Evolutionary conservation across 2,329 filamentous ascomycete genomes (phyloP).

Genomic region (Periconia sp.): DNA sequence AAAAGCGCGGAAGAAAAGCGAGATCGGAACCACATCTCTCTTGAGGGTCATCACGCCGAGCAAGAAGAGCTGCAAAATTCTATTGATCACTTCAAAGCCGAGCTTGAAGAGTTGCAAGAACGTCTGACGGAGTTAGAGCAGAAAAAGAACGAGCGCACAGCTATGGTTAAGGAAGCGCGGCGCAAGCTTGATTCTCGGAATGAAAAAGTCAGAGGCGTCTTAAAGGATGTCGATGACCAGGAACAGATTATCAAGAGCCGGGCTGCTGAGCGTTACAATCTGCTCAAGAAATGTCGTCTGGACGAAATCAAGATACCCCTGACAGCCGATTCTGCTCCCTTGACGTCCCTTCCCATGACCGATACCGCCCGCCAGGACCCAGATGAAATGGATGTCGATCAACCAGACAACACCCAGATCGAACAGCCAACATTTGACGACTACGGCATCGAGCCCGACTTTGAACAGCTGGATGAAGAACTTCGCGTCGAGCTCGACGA

Average conservation of each 20-base stretch:
- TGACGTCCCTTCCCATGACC: slow-evolving; percentile 86
- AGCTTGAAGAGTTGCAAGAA: slow-evolving; percentile 75
- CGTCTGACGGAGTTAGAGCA: slow-evolving; percentile 69
- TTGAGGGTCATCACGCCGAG: slow-evolving; percentile 64
- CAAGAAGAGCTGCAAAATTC: slow-evolving; percentile 74
- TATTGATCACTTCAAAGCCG: slow-evolving; percentile 71
- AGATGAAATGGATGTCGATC: slow-evolving; percentile 92
- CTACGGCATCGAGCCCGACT: slow-evolving; percentile 89
- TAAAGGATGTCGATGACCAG: slow-evolving; percentile 75
- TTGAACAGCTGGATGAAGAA: slow-evolving; percentile 77
- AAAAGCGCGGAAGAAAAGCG: slow-evolving; percentile 67
- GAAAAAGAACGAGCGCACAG: slow-evolving; percentile 68
- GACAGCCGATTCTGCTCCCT: slow-evolving; percentile 64
- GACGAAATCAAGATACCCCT: slow-evolving; percentile 90
- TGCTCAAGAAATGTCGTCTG: slow-evolving; percentile 86
- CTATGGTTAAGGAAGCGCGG: slow-evolving; percentile 76
- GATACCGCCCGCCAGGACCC: slow-evolving; percentile 72
- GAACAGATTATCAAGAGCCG: slow-evolving; percentile 86
- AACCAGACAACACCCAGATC: slow-evolving; percentile 56
- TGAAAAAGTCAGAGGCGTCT: slow-evolving; percentile 75
- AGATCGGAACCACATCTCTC: slow-evolving; percentile 66
- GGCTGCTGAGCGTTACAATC: slow-evolving; percentile 77
- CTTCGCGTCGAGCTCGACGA: slow-evolving; percentile 56
- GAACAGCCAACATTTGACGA: slow-evolving; percentile 70
- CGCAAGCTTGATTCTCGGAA: slow-evolving; percentile 79